phyloP scores from a whole-genome alignment of 2,329 filamentous ascomycete species.

The Hymenoscyphus repandus region DNA sequence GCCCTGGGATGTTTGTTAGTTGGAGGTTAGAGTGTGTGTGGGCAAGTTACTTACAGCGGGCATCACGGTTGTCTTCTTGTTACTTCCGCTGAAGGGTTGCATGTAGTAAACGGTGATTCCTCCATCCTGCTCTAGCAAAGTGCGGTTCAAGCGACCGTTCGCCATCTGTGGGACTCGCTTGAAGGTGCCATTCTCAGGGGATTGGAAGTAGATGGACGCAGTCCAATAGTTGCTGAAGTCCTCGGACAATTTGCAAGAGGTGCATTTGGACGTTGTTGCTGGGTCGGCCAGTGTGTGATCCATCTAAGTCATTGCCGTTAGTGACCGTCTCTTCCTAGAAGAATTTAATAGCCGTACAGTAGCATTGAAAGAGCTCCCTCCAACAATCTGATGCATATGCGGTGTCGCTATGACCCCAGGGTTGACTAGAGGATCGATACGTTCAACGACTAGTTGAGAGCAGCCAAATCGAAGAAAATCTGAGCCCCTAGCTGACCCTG shows the following conservation, averaged over 20 bases:
- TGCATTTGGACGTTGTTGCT: constrained; percentile 11
- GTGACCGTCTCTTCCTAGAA: neutral
- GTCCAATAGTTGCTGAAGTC: constrained; percentile 23
- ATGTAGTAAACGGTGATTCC: constrained; percentile 53
- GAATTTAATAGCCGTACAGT: constrained; percentile 2
- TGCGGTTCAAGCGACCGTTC: constrained; percentile 12
- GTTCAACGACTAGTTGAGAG: constrained; percentile 37
- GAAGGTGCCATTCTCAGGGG: constrained; percentile 14
- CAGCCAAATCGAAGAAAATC: constrained; percentile 16
- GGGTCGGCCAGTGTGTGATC: constrained; percentile 9
- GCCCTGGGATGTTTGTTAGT: constrained; percentile 35
- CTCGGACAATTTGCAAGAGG: constrained; percentile 17
- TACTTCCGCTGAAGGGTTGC: constrained; percentile 27
- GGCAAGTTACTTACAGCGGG: constrained; percentile 1
- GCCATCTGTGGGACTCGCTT: constrained; percentile 16
- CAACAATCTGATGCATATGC: constrained; percentile 20
- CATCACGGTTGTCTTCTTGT: constrained; percentile 3
- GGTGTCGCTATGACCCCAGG: constrained; percentile 37
- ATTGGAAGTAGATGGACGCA: constrained; percentile 17
- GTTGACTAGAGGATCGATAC: constrained; percentile 54
- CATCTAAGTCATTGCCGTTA: constrained; percentile 6
- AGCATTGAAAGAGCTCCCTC: constrained; percentile 18
- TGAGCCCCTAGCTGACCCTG: constrained; percentile 10
- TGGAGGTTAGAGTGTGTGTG: neutral
- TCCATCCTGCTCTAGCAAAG: constrained; percentile 29